Conservation (phyloP, 306 rosid genomes). For the Senna siamea region DNA sequence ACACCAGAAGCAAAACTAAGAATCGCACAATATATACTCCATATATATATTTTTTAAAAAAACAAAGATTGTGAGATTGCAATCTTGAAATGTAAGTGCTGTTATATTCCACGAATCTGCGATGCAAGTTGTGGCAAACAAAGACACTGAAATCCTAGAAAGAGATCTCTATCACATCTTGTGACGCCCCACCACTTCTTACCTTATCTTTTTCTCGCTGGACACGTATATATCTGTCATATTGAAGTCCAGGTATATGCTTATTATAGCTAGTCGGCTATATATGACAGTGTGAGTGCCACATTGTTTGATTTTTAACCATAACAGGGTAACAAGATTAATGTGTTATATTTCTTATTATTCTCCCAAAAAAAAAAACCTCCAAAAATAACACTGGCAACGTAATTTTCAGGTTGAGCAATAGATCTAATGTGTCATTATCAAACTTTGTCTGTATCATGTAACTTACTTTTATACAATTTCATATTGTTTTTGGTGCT, state of each 20-base stretch:
- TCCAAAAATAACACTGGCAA: not conserved
- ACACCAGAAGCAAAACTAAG: not conserved
- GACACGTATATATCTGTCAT: not conserved
- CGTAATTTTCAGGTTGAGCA: conserved; percentile 4
- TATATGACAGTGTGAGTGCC: not conserved
- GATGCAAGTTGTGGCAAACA: conserved; percentile 51
- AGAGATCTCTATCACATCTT: conserved; percentile 50
- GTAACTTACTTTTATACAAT: too few species aligned
- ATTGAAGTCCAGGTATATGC: not conserved
- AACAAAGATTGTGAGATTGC: not conserved
- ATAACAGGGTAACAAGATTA: not conserved
- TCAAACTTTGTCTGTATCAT: not conserved
- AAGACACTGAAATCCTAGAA: conserved; percentile 50
- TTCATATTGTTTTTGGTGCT: too few species aligned
- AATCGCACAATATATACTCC: not conserved
- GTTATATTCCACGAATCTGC: conserved; percentile 44
- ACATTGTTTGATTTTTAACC: not conserved
- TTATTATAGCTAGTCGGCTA: too few species aligned
- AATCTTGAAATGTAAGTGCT: conserved; percentile 34
- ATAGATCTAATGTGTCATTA: not conserved
- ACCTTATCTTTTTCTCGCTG: conserved; percentile 50
- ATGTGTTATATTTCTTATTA: not conserved
- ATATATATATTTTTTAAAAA: too few species aligned
- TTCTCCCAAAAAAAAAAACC: not conserved
- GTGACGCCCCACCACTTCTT: conserved; percentile 31